Evolutionary conservation across 192 early-diverging fungal species (phyloP).

Genomic region (Lunasporangiospora selenospora): DNA sequence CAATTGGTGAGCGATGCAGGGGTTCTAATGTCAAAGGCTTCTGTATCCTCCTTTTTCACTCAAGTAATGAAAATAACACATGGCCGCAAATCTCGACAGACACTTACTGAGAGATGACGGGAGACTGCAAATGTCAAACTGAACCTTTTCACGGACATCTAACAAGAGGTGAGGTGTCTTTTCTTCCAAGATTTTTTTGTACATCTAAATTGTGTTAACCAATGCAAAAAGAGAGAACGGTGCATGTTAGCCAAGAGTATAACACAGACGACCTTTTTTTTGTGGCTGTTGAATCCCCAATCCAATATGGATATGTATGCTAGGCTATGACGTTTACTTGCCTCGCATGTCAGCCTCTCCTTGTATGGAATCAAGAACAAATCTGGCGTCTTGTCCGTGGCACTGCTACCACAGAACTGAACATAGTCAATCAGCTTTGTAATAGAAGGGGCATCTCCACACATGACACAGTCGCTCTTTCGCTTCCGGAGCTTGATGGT

Average conservation of each 20-base stretch:
- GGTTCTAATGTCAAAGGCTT: too few species aligned
- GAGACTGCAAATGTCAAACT: conserved; percentile 85
- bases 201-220: too few species aligned
- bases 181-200: conserved; percentile 47
- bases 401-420: conserved; percentile 85
- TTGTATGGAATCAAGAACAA: conserved; percentile 17
- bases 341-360: conserved; percentile 29
- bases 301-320: too few species aligned
- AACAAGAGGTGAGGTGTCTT: conserved; percentile 74
- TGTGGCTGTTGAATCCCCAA: too few species aligned
- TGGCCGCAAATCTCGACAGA: too few species aligned
- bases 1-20: too few species aligned
- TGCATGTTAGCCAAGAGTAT: too few species aligned
- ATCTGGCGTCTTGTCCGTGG: conserved; percentile 72
- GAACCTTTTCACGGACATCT: conserved; percentile 87
- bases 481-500: conserved; percentile 78
- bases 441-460: conserved; percentile 84
- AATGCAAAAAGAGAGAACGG: too few species aligned
- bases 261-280: too few species aligned
- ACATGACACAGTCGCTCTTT: conserved; percentile 80
- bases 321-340: conserved; percentile 5
- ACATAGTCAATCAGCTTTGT: conserved; percentile 90
- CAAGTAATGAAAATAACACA: conserved; percentile 37
- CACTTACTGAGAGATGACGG: conserved; percentile 67
- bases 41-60: conserved; percentile 37